Evolutionary conservation across 371 early-diverging fungal species (phyloP), one percentile per base, ranked within the genome.

Genomic region (Choanephora cucurbitarum): DNA sequence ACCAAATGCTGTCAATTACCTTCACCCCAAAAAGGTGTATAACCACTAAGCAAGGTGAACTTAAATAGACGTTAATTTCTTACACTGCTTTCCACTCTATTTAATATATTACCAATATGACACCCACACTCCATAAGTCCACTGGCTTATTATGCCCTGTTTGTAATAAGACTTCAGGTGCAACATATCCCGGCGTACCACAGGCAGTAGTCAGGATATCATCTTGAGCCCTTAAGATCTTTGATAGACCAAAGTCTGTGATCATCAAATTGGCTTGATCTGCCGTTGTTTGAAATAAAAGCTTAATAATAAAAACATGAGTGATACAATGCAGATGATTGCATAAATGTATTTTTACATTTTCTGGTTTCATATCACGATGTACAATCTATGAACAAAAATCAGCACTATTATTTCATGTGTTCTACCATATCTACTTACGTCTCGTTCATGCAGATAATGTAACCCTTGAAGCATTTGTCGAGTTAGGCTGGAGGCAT

Each of bases 81-180:
- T n/a, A 32, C n/a, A 22, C 3, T 5, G 21, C n/a, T 19, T 40
- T 11, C 9, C 19, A 48, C 32, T 31, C 32, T 33, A 48, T 48
- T 9, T 18, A 33, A 33, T 48, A 18, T 44, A 45, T 63, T 66
- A 67, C 72, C 53, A 92, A 83, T 46, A 97, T 88, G 4, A 97
- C 92, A 13, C 97, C 97, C 44, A 95, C 67, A 22, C 90, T 88
- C 95, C 95, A 97, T 57, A 94, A 70, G 68, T 97, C 97, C 3
- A 81, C 84, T n/a, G 82, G 82, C 31, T 74, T 80, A 54, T 79
- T 79, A 54, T 84, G 78, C 8, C 84, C 84, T 34, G 77, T 77
- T 42, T 77, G 90, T 31, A 75, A 70, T 48, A 93, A 69, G 5
- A 93, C 80, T 69, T 93, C 94, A 39, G 94, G 94, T 0, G 92